Conservation (phyloP, 1,139 yeast genomes). For the Geotrichum europaeum region DNA sequence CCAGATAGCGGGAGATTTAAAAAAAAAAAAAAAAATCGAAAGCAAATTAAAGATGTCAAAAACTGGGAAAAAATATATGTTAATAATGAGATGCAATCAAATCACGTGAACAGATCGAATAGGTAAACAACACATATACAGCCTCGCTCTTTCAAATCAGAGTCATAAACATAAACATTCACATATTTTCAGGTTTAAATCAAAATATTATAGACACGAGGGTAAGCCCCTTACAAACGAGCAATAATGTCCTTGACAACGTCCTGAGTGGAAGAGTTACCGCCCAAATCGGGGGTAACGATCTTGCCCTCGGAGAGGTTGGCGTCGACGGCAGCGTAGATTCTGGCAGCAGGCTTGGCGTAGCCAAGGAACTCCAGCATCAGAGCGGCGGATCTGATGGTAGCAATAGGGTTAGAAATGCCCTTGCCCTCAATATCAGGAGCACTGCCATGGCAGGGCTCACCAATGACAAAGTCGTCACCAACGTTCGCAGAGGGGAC, state of each 20-base stretch:
- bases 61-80: background rate
- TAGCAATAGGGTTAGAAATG: conserved; percentile 96
- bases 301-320: conserved; percentile 74
- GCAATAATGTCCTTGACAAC: conserved; percentile 76
- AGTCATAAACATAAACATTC: background rate
- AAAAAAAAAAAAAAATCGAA: background rate
- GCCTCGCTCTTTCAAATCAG: background rate
- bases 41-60: background rate
- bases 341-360: conserved; percentile 82
- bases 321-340: conserved; percentile 91
- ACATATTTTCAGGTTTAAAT: background rate
- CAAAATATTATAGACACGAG: background rate
- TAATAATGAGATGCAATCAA: background rate
- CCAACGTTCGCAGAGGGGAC: conserved; percentile 99
- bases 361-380: conserved; percentile 96
- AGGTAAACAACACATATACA: background rate
- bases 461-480: conserved; percentile 92
- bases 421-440: conserved; percentile 95
- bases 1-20: background rate
- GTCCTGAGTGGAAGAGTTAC: conserved; percentile 75
- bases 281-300: conserved; percentile 94
- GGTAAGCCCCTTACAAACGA: conserved; percentile 37
- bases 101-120: background rate
- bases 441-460: conserved; percentile 98
- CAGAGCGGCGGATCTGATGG: conserved; percentile 93